Evolutionary conservation across 495 filamentous ascomycete species (phyloP), one percentile per base, ranked within the genome.

Genomic region (Penicillium psychrofluorescens): DNA sequence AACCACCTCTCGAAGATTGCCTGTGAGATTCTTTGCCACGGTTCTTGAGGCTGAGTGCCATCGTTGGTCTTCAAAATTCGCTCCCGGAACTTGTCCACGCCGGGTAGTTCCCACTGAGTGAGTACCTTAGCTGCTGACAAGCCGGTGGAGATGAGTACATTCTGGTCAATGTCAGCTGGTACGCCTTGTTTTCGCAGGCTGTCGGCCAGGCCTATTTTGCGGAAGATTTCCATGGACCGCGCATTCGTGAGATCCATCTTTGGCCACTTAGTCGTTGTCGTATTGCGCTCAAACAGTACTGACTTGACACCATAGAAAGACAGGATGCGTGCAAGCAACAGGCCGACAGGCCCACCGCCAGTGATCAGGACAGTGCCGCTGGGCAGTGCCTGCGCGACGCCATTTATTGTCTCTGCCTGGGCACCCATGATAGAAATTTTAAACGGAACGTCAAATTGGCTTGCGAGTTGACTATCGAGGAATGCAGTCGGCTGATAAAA

Each of bases 291-390:
- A 7, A 35, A 32, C 1, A 59, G 29, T 5, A 53, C 8, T 15
- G 33, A 53, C 13, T 36, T 42, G 11, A 58, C 40, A 29, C 48
- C 42, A 13, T 44, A 43, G 4, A 16, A 38, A 14, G 47, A 38
- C 1, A 58, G 54, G 13, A 40, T 38, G 35, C 34, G 40, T 5
- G 59, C 56, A 5, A 49, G 36, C 2, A 63, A n/a, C 42, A 63
- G 32, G 35, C 59, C 59, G 7, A 58, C 49, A n/a, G 59, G 57
- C 9, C 54, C 59, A 6, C 37, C 56, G 30, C 59, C 57, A 6
- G 50, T 56, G 27, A 62, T 49, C 1, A 53, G 41, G 8, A 62
- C 46, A 1, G 46, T n/a, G n/a, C n/a, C n/a, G n/a, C n/a, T n/a
- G n/a, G n/a, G n/a, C n/a, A n/a, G n/a, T n/a, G n/a, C n/a, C n/a